Base-by-base conservation (phyloP, 1,284 basidiomycete genomes). In the Psilocybe mexicana region DNA sequence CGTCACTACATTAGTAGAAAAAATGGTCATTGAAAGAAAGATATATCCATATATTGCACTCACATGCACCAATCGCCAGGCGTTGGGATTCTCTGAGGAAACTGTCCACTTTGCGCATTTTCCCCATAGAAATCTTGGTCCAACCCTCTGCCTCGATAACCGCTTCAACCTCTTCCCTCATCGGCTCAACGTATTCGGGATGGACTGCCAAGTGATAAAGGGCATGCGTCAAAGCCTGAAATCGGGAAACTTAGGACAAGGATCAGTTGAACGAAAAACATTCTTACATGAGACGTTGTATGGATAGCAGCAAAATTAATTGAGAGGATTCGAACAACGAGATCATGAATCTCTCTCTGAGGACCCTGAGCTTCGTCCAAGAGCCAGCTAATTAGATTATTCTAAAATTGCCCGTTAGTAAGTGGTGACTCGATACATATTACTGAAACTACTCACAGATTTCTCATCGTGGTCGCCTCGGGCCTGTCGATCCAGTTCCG, bases 111-210 rank as follows among this genome's bases (percentile, higher is more conserved):
- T 64, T 65, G 23, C 49, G 53, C 51, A 67, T 58, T 33, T 58
- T 60, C 2, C 51, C 64, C 52, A 82, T 60, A 0, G 75, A 72
- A 0, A 48, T 59, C 56, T 79, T 77, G 0, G 72, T 76, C 79
- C 78, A 81, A 0, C 78, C 78, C 8, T 78, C 69, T 24, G 70
- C 59, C 0, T 60, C 55, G 6, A 77, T 55, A 4, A 76, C 65
- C 0, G 52, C 50, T 48, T 76, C 70, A 0, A 78, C 68, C 58
- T 83, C 81, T 33, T 79, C 74, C 0, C 80, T 73, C 50, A 83
- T 64, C 2, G 74, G 71, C 1, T 65, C 58, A 2, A 74, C 62
- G 52, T 73, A 74, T 57, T 78, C 71, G 0, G 78, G 76, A 59
- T 73, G 59, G 0, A 67, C 67, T 2, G 79, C 76, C 6, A 82